Percentiles rank a stretch among this genome's conserved stretches.
Conservation (phyloP, 2,329 filamentous ascomycete species). For the Aspergillus floridensis region DNA sequence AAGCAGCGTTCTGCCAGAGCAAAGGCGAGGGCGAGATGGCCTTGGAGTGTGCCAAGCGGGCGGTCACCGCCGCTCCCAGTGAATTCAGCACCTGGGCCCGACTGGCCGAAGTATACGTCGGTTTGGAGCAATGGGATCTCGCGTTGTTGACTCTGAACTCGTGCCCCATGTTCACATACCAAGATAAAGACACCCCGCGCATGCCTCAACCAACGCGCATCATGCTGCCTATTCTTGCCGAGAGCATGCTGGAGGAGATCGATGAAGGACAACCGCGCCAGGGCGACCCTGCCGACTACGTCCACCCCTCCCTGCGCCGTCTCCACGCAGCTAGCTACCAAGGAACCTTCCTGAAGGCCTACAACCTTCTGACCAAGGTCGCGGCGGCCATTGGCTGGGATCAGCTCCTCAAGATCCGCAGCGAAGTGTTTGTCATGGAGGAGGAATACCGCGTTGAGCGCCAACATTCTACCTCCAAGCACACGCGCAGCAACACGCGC, state of each 20-base stretch:
- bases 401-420: conserved; percentile 87
- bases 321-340: conserved; percentile 87
- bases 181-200: conserved; percentile 92
- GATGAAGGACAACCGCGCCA: conserved; percentile 76
- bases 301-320: conserved; percentile 81
- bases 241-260: conserved; percentile 92
- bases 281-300: conserved; percentile 75
- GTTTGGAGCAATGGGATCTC: conserved; percentile 93
- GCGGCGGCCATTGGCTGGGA: conserved; percentile 98
- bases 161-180: conserved; percentile 99
- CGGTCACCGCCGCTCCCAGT: conserved; percentile 90
- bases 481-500: conserved; percentile 21
- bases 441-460: conserved; percentile 90
- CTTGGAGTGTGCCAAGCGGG: conserved; percentile 87
- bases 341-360: conserved; percentile 93
- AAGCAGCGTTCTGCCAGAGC: conserved; percentile 84
- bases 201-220: conserved; percentile 93
- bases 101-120: conserved; percentile 88
- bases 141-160: conserved; percentile 94
- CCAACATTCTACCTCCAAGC: conserved; percentile 31
- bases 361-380: conserved; percentile 90
- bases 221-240: conserved; percentile 78
- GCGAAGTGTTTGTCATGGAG: conserved; percentile 98
- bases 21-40: conserved; percentile 88
- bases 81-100: conserved; percentile 97